Base-by-base conservation (phyloP, 2,329 filamentous ascomycete genomes). In the Colletotrichum kahawae region DNA sequence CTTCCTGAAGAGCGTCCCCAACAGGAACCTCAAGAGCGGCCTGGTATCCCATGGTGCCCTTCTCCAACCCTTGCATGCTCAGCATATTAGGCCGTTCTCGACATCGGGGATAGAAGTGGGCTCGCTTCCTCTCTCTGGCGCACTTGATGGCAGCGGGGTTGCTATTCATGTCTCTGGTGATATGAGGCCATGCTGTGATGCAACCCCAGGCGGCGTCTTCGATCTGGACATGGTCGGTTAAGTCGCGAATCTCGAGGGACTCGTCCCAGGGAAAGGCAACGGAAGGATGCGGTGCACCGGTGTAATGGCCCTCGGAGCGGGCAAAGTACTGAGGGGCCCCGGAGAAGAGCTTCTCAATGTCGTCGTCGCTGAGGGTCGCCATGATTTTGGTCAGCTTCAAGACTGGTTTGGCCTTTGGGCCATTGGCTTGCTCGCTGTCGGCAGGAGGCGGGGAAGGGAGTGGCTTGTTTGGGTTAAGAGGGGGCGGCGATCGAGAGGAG, bases 311-410 rank as follows among this genome's bases (percentile, higher is more conserved):
- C 78, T 91, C 89, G 73, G 88, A 89, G 67, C 90, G 88, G 78
- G 91, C 89, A 82, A 92, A 92, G 85, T 93, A 95, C 81, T 94
- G 92, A 77, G 93, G 93, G 57, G 93, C 93, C n/a, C 93, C 93
- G 31, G 93, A 93, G 86, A 95, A 95, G 79, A 95, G 88, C 82
- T 92, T 91, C 83, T 93, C 91, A 67, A 95, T 85, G 78, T 94
- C 91, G 54, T 87, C 85, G 60, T 91, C 88, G 78, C 84, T 88
- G 74, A 93, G 85, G 64, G 88, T 88, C 59, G 90, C 86, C 88
- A 92, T 92, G 83, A 91, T 92, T 81, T 88, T 87, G 76, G 88
- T 85, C 51, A 92, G 83, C 79, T 87, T 90, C 75, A 91, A 82
- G 72, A 88, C 82, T 43, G 87, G 87, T 77, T 83, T 87, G 71